Evolutionary conservation across 2,329 filamentous ascomycete species (phyloP).

Genomic region (Penicillium griseofulvum): DNA sequence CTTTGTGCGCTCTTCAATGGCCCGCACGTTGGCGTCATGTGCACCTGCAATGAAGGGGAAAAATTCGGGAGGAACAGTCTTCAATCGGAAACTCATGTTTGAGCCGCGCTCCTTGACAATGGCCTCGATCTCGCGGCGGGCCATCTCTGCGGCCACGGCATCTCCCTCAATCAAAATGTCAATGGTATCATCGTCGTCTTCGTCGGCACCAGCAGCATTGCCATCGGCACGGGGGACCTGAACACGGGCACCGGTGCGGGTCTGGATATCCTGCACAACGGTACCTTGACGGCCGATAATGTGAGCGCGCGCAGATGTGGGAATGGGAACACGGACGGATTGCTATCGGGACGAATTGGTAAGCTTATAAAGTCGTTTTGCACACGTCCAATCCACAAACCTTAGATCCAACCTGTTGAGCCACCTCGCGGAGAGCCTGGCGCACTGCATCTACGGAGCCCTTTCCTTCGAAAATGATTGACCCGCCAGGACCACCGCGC

Average conservation of each 20-base stretch:
- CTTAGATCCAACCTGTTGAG: conserved; percentile 82
- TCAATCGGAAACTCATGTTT: conserved; percentile 76
- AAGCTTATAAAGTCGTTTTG: neutral
- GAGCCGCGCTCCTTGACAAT: conserved; percentile 85
- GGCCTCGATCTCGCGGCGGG: conserved; percentile 76
- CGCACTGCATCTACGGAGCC: conserved; percentile 81
- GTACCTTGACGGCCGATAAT: conserved; percentile 92
- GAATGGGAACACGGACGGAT: conserved; percentile 73
- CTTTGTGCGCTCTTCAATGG: conserved; percentile 70
- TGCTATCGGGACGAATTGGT: conserved; percentile 45
- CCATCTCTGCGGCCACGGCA: conserved; percentile 78
- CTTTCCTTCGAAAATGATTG: conserved; percentile 77
- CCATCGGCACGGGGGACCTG: conserved; percentile 82
- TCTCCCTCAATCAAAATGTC: conserved; percentile 90
- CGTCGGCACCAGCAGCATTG: conserved; percentile 62
- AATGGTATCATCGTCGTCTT: conserved; percentile 73
- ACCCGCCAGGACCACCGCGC: conserved; percentile 68
- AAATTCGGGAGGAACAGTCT: conserved; percentile 82
- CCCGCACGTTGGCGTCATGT: conserved; percentile 64
- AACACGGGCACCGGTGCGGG: conserved; percentile 84
- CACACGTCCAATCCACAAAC: conserved; percentile 47
- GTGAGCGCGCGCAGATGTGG: conserved; percentile 76
- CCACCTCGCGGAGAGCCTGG: conserved; percentile 84
- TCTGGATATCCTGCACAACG: conserved; percentile 85
- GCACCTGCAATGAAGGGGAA: conserved; percentile 92